A percentile compares a stretch with the other conserved stretches of the same genome.
Conservation (phyloP, 176 grass and related monocot genomes). For the Cymbopogon citratus region DNA sequence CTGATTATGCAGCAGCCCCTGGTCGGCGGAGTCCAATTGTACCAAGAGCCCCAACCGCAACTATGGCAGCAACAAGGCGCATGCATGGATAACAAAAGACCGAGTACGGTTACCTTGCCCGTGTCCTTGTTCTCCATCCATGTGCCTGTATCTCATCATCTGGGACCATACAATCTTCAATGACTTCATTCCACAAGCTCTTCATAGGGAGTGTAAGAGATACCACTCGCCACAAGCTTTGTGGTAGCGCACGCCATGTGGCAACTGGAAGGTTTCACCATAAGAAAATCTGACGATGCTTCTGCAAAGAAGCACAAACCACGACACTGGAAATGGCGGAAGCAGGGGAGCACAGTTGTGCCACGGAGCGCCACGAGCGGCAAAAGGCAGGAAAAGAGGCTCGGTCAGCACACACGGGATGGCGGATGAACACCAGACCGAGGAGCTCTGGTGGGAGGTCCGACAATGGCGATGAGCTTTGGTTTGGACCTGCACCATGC, state of each 20-base stretch:
- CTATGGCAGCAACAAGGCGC: not conserved
- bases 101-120: not conserved
- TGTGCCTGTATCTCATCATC: not conserved
- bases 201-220: not conserved
- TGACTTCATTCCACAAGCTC: not conserved
- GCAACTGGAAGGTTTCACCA: too few species aligned
- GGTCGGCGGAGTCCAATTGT: not conserved
- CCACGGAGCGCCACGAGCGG: not conserved
- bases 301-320: not conserved
- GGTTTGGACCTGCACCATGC: not conserved
- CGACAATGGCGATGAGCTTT: not conserved
- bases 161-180: not conserved
- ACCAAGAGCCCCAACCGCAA: not conserved
- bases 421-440: not conserved
- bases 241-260: too few species aligned
- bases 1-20: not conserved
- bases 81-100: not conserved
- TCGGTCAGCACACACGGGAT: not conserved
- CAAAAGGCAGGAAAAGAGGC: not conserved
- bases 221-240: too few species aligned
- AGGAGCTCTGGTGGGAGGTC: not conserved
- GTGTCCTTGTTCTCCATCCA: too few species aligned
- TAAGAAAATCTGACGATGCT: too few species aligned
- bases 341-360: not conserved
- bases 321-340: not conserved